A percentile compares a stretch with the other conserved stretches of the same genome.
phyloP scores from a whole-genome alignment of 805 yeast genomes.

The Teunomyces atbi region DNA sequence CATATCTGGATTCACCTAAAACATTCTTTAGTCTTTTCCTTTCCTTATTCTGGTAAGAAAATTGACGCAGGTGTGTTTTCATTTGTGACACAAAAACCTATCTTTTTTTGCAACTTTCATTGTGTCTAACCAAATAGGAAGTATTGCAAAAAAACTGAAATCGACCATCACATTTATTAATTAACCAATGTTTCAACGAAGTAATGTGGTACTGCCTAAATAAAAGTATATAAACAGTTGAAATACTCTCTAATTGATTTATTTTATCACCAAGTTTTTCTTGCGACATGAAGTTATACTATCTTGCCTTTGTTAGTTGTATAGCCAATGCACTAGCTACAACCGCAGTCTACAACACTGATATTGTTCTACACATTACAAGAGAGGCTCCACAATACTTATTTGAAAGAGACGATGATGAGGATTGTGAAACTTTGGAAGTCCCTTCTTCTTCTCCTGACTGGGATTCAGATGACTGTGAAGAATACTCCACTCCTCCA shows the following conservation, averaged over 20 bases:
- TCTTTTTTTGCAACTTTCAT: constrained; percentile 1
- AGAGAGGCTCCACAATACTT: background rate
- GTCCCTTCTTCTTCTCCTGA: background rate
- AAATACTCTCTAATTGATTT: background rate
- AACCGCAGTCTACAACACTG: background rate
- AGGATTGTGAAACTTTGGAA: background rate
- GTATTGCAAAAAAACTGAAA: constrained; percentile 1
- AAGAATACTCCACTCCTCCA: background rate
- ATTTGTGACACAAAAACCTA: background rate
- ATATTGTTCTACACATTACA: background rate
- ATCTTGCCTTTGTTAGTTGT: background rate
- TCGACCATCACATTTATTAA: background rate
- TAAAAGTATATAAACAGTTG: background rate
- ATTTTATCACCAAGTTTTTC: background rate
- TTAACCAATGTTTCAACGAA: background rate
- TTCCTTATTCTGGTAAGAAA: background rate
- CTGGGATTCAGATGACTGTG: background rate
- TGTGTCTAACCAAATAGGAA: background rate
- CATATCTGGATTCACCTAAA: too few relatives aligned
- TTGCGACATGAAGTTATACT: background rate
- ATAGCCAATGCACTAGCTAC: background rate
- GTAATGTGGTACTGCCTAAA: background rate
- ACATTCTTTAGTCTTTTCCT: too few relatives aligned
- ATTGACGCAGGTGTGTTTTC: background rate
- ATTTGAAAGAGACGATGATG: background rate